Base-by-base conservation (phyloP, 805 yeast genomes). In the Isabelozyma gotoi region DNA sequence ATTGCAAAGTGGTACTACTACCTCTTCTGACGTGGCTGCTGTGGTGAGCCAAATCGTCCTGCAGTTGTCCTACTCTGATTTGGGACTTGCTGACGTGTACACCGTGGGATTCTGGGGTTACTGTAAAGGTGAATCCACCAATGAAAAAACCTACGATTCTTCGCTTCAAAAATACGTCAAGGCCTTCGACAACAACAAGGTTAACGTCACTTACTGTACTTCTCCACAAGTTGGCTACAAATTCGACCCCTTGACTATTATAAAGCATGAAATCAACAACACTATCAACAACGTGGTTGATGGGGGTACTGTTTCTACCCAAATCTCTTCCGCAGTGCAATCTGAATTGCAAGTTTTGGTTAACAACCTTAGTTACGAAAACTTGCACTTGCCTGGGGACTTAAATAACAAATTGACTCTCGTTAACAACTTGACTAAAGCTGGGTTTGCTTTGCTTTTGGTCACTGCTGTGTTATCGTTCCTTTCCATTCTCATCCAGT, bases 161-260 rank as follows among this genome's bases (percentile, higher is more conserved):
- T 36, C 35, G 6, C 33, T 45, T 1, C 53, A 48, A 10, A 36
- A 42, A 19, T 34, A 46, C 11, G 18, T 41, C 10, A 48, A 51
- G 16, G 50, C 53, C 10, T 65, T 62, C 41, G 61, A 61, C 39
- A 66, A 66, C 43, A 46, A 53, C 14, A 53, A 63, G 8, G 57
- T 67, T 19, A 64, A 68, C 39, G 69, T 71, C 49, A 66, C 72
- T 3, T 68, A 67, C 57, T 87, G 95, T 61, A 65, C 78, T 12
- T 54, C 68, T 7, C 80, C 91, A 16, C 61, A 68, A 44, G 68
- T 79, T 2, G 80, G 80, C 50, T 87, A 72, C 60, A 62, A 68
- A 46, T 77, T 86, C 52, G 78, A 84, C 55, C 82, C 86, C 1
- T 61, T 73, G 34, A 52, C 48, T 2, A 47, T 71, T 4, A 45